phyloP scores from a whole-genome alignment of 768 basidiomycete genomes.

The Kwoniella europaea region DNA sequence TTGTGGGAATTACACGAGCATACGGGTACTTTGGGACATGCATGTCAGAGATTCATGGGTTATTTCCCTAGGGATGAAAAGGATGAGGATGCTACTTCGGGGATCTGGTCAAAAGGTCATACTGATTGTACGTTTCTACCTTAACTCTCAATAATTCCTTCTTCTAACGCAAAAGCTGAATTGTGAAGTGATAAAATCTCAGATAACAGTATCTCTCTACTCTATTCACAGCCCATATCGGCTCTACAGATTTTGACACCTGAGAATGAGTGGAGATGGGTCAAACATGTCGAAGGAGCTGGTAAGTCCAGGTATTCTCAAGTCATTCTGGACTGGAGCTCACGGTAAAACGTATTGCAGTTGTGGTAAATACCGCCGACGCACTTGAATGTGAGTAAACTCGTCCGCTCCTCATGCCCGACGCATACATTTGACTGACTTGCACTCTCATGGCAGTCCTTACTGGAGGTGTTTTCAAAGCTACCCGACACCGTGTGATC shows the following conservation, averaged over 20 bases:
- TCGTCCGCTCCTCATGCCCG: neutral
- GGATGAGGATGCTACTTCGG: slow-evolving; percentile 31
- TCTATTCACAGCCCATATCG: slow-evolving; percentile 44
- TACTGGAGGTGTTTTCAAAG: slow-evolving; percentile 38
- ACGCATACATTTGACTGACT: neutral
- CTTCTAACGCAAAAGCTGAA: neutral
- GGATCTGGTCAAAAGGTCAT: slow-evolving; percentile 44
- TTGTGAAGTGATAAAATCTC: neutral
- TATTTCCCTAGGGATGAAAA: slow-evolving; percentile 32
- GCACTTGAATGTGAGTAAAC: slow-evolving; percentile 32
- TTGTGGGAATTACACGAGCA: slow-evolving; percentile 41
- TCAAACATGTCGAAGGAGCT: slow-evolving; percentile 37
- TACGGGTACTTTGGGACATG: slow-evolving; percentile 28
- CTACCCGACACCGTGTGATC: slow-evolving; percentile 44
- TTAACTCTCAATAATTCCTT: too few species aligned
- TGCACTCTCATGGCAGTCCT: slow-evolving; percentile 20
- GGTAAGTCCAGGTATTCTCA: slow-evolving; percentile 3
- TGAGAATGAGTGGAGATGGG: slow-evolving; percentile 41
- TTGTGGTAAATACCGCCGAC: slow-evolving; percentile 44
- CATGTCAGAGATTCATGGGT: slow-evolving; percentile 38
- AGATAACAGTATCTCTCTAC: slow-evolving; percentile 37
- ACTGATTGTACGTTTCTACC: slow-evolving; percentile 27
- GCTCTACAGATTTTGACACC: slow-evolving; percentile 44
- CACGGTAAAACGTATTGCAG: neutral
- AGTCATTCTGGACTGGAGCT: too few species aligned